Evolutionary conservation across 305 asterid species (phyloP).

Genomic region (Coffea humblotiana): DNA sequence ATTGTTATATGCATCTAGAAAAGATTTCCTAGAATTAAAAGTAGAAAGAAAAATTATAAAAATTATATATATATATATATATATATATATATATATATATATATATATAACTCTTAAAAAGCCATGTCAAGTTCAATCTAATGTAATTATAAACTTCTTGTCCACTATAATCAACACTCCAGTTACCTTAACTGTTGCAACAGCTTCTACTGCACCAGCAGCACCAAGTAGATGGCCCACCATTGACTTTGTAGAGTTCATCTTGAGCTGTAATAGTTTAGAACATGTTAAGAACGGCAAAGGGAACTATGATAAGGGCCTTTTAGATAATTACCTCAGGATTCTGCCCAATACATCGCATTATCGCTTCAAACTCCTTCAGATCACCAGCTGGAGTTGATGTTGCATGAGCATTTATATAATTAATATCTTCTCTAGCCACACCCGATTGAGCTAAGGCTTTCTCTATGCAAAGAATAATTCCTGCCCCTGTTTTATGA

Average conservation of each 20-base stretch:
- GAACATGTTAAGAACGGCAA: conserved; percentile 28
- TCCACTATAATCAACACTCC: neutral
- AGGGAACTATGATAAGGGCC: neutral
- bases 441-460: conserved; percentile 86
- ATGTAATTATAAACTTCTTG: neutral
- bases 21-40: neutral
- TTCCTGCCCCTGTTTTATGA: conserved; percentile 41
- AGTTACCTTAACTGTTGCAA: conserved; percentile 81
- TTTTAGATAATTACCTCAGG: conserved; percentile 48
- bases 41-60: neutral
- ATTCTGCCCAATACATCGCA: conserved; percentile 80
- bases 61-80: too few species aligned
- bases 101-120: too few species aligned
- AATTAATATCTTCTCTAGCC: conserved; percentile 76
- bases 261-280: neutral
- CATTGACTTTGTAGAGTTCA: conserved; percentile 91
- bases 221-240: conserved; percentile 89
- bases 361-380: conserved; percentile 76
- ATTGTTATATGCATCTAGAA: neutral
- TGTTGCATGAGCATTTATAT: conserved; percentile 95
- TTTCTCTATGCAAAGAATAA: conserved; percentile 82
- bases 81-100: too few species aligned
- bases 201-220: conserved; percentile 96
- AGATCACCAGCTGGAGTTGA: conserved; percentile 93
- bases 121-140: too few species aligned